phyloP scores from a whole-genome alignment of 371 early-diverging fungal genomes.

The Nematocida displodere region DNA sequence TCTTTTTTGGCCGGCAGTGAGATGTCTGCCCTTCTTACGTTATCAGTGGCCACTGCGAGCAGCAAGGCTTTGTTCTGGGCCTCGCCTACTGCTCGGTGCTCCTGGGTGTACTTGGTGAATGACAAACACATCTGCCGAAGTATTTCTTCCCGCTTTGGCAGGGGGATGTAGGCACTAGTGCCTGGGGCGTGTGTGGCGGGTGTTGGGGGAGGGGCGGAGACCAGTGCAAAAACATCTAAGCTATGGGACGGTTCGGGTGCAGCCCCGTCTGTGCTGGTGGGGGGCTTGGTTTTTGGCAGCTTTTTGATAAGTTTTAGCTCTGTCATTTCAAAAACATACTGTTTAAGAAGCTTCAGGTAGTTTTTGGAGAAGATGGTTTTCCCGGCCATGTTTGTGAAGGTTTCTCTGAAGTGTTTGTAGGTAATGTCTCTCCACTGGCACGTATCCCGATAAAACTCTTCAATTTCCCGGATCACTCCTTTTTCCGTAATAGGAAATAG shows the following conservation, averaged over 20 bases:
- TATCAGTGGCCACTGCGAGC: background rate
- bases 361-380: constrained; percentile 21
- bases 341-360: background rate
- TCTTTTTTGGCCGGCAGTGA: background rate
- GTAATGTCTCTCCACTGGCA: constrained; percentile 7
- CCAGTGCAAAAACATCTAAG: no score
- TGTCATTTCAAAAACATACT: background rate
- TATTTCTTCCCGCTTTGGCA: no score
- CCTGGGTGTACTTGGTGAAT: no score
- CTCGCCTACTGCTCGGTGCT: no score
- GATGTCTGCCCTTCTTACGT: background rate
- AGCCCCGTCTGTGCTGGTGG: no score
- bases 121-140: no score
- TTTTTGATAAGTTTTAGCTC: no score
- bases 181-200: no score
- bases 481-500: background rate
- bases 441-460: constrained; percentile 5
- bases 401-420: constrained; percentile 3
- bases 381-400: background rate
- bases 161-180: no score
- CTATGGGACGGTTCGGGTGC: no score
- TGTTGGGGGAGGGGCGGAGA: no score
- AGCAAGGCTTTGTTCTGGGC: background rate
- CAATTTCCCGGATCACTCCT: background rate
- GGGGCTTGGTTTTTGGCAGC: no score